Base-by-base conservation (phyloP, 2,329 filamentous ascomycete genomes). In the Arthrobotrys pseudoclavata region DNA sequence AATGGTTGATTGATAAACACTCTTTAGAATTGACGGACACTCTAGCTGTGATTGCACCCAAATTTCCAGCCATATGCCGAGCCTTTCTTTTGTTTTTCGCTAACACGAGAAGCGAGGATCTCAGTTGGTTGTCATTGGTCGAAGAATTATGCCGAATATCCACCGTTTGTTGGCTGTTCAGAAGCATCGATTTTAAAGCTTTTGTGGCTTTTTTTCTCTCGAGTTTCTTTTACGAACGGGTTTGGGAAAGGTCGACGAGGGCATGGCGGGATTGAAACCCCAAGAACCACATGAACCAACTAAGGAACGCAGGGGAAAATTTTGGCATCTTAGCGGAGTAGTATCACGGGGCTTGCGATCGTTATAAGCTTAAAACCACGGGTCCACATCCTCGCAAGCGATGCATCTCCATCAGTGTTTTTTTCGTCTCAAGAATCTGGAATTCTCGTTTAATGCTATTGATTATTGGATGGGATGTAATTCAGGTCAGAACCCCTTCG, bases 81-180 rank as follows among this genome's bases (percentile, higher is more conserved):
- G 13, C 42, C 22, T 20, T 47, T 34, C 34, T 29, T 29, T 53
- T 31, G 26, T 53, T 53, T 31, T 53, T 37, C 24, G 18, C 55
- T n/a, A 60, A 60, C 12, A 24, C 18, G 18, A 45, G 42, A 20
- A 37, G 24, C 12, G 60, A 20, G 18, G 42, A 47, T 74, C 20
- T 60, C 31, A 40, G 55, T 60, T 60, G 55, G 55, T 42, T 60
- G 29, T 42, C 57, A 67, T 45, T 68, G 63, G 45, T 45, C 45
- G 53, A 62, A 52, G 48, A 26, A 29, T 55, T 26, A 63, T 75
- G 70, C 70, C 70, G 70, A 69, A 69, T 69, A 53, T 63, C 70
- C 70, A 62, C 55, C 24, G 40, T 10, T 18, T 63, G 60, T 63
- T 63, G 60, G 60, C 24, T 47, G 40, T 7, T n/a, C n/a, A n/a